Base-by-base conservation (phyloP, 768 basidiomycete species). In the Termitomyces eurrhizus region DNA sequence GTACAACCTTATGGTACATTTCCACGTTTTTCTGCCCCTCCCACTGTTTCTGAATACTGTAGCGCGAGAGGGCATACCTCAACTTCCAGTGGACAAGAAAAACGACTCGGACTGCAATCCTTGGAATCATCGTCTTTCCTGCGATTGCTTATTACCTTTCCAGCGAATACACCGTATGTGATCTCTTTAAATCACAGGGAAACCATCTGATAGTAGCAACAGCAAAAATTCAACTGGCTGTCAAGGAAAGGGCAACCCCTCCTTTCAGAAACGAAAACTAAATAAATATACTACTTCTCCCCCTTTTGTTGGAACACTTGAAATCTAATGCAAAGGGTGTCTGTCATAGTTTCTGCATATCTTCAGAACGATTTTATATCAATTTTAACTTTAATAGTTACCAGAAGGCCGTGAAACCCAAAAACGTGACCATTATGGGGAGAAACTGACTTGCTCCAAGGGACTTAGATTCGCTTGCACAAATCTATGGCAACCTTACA, bases 401-500 rank as follows among this genome's bases (percentile, higher is more conserved):
- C 21, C 0, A 21, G 21, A 21, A 21, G 21, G 21, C 21, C 21
- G 21, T 21, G 21, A 21, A 21, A 21, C 21, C 21, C 21, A 21
- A 21, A 21, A 21, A 21, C 21, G 21, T 21, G 21, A 21, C 21
- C 21, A 21, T 21, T 21, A 21, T 21, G 21, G 21, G 21, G 21
- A 21, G 21, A 21, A 21, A 21, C 21, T 21, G 21, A 21, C 21
- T 21, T 21, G 21, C 21, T 21, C 21, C 21, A 21, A 21, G 21
- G 21, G 21, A 21, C 21, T 41, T 77, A 97, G 57, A 96, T 70
- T 67, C 86, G 80, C 77, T 91, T 95, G 78, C 92, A 95, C 55
- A 95, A 71, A 72, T 90, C 88, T 75, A 98, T 96, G 13, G 95
- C 95, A 26, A 87, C 77, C 73, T 89, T 92, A 74, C 95, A 98